A percentile compares a stretch with the other conserved stretches of the same genome.
Evolutionary conservation across 345 rosid species (phyloP).

Genomic region (Erucastrum elatum): DNA sequence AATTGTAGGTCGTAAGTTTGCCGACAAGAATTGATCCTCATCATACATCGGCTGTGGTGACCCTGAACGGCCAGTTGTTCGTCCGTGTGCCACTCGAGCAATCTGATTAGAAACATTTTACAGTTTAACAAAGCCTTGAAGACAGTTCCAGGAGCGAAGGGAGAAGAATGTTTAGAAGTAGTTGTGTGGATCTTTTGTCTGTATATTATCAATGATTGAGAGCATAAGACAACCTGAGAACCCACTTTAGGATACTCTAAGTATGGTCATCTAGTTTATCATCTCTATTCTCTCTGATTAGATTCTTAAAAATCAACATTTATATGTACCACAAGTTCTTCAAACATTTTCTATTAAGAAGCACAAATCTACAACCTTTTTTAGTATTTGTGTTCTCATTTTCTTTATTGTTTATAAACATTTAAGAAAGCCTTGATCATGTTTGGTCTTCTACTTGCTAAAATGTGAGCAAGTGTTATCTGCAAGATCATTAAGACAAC

Average conservation of each 20-base stretch:
- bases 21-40: slow-evolving; percentile 86
- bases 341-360: neutral
- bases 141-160: neutral
- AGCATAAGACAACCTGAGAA: too few species aligned
- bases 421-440: too few species aligned
- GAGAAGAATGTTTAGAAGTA: neutral
- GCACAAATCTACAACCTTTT: neutral
- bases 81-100: slow-evolving; percentile 79
- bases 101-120: slow-evolving; percentile 32
- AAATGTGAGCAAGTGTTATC: too few species aligned
- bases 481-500: too few species aligned
- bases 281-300: neutral
- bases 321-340: neutral
- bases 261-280: neutral
- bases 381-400: neutral
- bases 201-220: too few species aligned
- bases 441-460: too few species aligned
- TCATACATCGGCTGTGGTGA: slow-evolving; percentile 84
- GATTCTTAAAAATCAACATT: neutral
- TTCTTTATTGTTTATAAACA: too few species aligned
- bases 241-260: neutral
- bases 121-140: slow-evolving; percentile 24
- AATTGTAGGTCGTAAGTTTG: slow-evolving; percentile 66
- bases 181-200: too few species aligned
- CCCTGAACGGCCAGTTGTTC: slow-evolving; percentile 78